Evolutionary conservation across 2,329 filamentous ascomycete genomes (phyloP).

Genomic region (Microcera coccophila): DNA sequence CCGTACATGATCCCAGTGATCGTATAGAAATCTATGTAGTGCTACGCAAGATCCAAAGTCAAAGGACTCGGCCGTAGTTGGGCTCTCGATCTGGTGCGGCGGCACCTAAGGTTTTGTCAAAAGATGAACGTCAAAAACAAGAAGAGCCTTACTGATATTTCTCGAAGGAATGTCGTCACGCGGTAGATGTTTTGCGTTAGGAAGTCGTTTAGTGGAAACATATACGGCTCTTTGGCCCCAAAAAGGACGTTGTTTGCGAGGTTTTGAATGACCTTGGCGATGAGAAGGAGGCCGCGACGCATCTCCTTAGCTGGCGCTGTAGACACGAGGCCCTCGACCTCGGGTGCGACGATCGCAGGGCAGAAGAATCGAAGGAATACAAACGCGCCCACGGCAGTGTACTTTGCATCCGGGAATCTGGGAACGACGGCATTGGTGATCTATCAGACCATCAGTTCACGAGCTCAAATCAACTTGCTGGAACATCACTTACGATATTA

Average conservation of each 20-base stretch:
- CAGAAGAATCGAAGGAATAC: slow-evolving; percentile 71
- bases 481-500: slow-evolving; percentile 51
- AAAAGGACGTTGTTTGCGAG: slow-evolving; percentile 69
- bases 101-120: slow-evolving; percentile 37
- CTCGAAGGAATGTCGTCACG: slow-evolving; percentile 62
- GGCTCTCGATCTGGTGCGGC: slow-evolving; percentile 43
- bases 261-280: slow-evolving; percentile 69
- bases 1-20: slow-evolving; percentile 67
- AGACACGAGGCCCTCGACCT: slow-evolving; percentile 62
- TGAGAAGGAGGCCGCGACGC: slow-evolving; percentile 63
- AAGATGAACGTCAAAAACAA: background rate
- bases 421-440: slow-evolving; percentile 61
- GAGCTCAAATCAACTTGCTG: background rate
- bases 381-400: slow-evolving; percentile 67
- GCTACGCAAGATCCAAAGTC: slow-evolving; percentile 70
- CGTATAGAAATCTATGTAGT: slow-evolving; percentile 65
- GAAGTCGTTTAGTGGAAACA: slow-evolving; percentile 68
- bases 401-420: slow-evolving; percentile 65
- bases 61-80: slow-evolving; percentile 48
- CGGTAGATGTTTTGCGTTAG: slow-evolving; percentile 64
- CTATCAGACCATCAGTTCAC: slow-evolving; percentile 24
- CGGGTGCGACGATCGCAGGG: slow-evolving; percentile 66
- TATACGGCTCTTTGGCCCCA: slow-evolving; percentile 68
- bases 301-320: slow-evolving; percentile 63
- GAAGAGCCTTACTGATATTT: slow-evolving; percentile 55